phyloP scores from a whole-genome alignment of 1,284 basidiomycete genomes.

The Microbotryomycetes sp. region DNA sequence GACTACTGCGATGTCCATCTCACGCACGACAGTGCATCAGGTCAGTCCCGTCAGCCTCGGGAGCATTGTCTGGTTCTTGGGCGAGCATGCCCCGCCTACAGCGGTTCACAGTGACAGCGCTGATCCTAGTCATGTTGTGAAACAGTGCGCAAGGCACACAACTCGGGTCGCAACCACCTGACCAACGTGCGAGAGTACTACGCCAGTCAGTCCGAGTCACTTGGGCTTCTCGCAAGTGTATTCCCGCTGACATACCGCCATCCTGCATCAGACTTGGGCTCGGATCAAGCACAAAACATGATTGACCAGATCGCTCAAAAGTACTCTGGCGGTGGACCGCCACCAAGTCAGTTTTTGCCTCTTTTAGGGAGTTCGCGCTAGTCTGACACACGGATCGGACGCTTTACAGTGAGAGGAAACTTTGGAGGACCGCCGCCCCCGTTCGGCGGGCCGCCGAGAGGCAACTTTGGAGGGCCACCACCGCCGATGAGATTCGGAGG shows the following conservation, averaged over 20 bases:
- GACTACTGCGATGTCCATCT: conserved; percentile 81
- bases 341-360: conserved; percentile 1
- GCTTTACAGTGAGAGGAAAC: too few relatives aligned
- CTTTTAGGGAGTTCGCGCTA: background rate
- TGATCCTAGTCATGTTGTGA: too few relatives aligned
- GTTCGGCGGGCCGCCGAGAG: background rate
- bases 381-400: too few relatives aligned
- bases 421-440: background rate
- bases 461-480: conserved; percentile 5
- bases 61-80: too few relatives aligned
- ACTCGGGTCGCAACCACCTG: conserved; percentile 91
- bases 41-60: too few relatives aligned
- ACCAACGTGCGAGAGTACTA: conserved; percentile 97
- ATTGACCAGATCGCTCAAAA: conserved; percentile 91
- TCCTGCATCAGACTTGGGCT: conserved; percentile 63
- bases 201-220: conserved; percentile 55
- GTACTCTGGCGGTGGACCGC: conserved; percentile 63
- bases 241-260: conserved; percentile 21
- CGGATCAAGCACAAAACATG: conserved; percentile 91
- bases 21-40: conserved; percentile 81
- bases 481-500: background rate
- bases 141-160: conserved; percentile 92
- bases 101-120: too few relatives aligned
- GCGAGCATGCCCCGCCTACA: too few relatives aligned
- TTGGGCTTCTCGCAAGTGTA: background rate